phyloP scores from a whole-genome alignment of 257 asterid species.

The Nicotiana benthamiana region DNA sequence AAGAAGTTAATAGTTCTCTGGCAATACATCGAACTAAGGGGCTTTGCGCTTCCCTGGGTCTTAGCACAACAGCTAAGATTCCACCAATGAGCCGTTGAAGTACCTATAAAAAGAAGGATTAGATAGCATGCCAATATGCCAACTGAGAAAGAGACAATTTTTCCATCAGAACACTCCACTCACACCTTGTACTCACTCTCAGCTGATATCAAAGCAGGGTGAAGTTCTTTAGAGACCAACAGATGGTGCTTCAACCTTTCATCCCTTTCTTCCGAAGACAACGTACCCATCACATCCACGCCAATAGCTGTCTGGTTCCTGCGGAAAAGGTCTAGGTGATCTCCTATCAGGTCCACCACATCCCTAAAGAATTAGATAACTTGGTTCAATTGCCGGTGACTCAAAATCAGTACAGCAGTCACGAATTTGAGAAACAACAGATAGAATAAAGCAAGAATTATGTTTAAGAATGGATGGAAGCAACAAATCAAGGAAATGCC shows the following conservation, averaged over 20 bases:
- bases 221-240: slow-evolving; percentile 79
- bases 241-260: slow-evolving; percentile 92
- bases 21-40: slow-evolving; percentile 92
- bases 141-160: slow-evolving; percentile 13
- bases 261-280: slow-evolving; percentile 98
- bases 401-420: not conserved
- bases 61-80: slow-evolving; percentile 76
- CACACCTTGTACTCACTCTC: slow-evolving; percentile 99
- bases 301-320: slow-evolving; percentile 85
- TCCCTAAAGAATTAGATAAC: slow-evolving; percentile 47
- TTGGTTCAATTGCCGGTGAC: slow-evolving; percentile 12
- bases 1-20: slow-evolving; percentile 84
- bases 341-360: slow-evolving; percentile 75
- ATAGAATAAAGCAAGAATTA: not conserved
- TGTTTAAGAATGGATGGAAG: not conserved
- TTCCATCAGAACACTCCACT: slow-evolving; percentile 47
- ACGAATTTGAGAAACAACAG: not conserved
- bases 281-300: slow-evolving; percentile 86
- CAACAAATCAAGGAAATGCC: not conserved
- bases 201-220: slow-evolving; percentile 93
- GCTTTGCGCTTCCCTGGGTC: slow-evolving; percentile 91
- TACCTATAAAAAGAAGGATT: slow-evolving; percentile 41
- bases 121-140: slow-evolving; percentile 18
- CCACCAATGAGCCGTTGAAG: slow-evolving; percentile 96
- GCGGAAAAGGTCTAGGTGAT: slow-evolving; percentile 88